Conservation (phyloP, 2,329 filamentous ascomycete species). For the Diaporthe longicolla region DNA sequence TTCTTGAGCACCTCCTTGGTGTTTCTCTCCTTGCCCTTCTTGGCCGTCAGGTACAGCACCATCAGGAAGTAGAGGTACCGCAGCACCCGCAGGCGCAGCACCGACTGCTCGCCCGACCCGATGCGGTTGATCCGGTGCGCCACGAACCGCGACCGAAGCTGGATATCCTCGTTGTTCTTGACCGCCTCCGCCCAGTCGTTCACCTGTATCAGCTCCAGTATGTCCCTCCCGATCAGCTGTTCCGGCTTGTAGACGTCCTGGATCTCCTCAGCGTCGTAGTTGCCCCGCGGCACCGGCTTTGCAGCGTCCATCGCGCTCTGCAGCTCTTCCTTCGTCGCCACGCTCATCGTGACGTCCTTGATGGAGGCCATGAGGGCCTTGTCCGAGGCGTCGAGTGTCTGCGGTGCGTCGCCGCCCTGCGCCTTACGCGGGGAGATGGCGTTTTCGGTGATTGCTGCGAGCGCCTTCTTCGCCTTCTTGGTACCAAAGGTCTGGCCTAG, state of each 20-base stretch:
- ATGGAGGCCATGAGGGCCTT: slow-evolving; percentile 75
- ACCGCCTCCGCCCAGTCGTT: slow-evolving; percentile 81
- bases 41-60: slow-evolving; percentile 64
- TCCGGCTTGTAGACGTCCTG: slow-evolving; percentile 81
- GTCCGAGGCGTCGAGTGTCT: slow-evolving; percentile 68
- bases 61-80: slow-evolving; percentile 73
- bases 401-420: slow-evolving; percentile 53
- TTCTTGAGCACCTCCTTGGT: slow-evolving; percentile 68
- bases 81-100: slow-evolving; percentile 68
- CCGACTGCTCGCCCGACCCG: slow-evolving; percentile 66
- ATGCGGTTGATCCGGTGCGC: slow-evolving; percentile 71
- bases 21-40: slow-evolving; percentile 62
- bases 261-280: slow-evolving; percentile 75
- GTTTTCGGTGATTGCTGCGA: slow-evolving; percentile 78
- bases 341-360: slow-evolving; percentile 71
- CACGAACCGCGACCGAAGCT: slow-evolving; percentile 74
- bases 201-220: slow-evolving; percentile 77
- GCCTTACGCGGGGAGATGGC: slow-evolving; percentile 69
- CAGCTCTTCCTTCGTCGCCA: slow-evolving; percentile 76
- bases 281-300: slow-evolving; percentile 81
- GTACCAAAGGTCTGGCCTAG: slow-evolving; percentile 87
- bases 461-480: slow-evolving; percentile 86
- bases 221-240: slow-evolving; percentile 75
- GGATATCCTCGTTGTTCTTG: slow-evolving; percentile 69
- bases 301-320: slow-evolving; percentile 75